Conservation (phyloP, 345 rosid genomes). For the Turritis glabra region DNA sequence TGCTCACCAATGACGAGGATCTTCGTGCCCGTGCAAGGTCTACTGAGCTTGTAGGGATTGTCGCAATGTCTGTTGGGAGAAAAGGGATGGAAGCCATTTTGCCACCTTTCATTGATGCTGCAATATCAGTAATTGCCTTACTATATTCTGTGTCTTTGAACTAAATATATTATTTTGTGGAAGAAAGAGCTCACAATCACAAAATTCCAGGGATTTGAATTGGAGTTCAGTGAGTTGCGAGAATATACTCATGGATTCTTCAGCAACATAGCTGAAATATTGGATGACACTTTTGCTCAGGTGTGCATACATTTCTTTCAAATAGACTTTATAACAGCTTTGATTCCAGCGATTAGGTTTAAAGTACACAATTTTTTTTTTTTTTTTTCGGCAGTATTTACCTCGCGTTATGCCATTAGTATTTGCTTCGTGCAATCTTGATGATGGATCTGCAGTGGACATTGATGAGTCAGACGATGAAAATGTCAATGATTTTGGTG, state of each 20-base stretch:
- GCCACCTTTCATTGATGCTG: constrained; percentile 91
- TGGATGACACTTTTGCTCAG: constrained; percentile 85
- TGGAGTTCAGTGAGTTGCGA: constrained; percentile 96
- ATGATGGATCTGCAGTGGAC: constrained; percentile 97
- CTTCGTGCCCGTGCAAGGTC: constrained; percentile 95
- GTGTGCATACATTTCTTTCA: constrained; percentile 43
- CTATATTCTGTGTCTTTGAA: constrained; percentile 22
- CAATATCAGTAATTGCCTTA: constrained; percentile 67
- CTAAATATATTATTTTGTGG: neutral
- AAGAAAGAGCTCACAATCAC: constrained; percentile 19
- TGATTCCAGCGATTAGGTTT: neutral
- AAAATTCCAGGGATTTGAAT: constrained; percentile 71
- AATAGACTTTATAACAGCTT: constrained; percentile 27
- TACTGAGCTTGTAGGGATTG: constrained; percentile 98
- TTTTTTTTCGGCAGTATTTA: constrained; percentile 97
- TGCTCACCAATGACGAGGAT: constrained; percentile 86
- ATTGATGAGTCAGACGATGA: constrained; percentile 94
- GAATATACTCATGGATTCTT: constrained; percentile 99
- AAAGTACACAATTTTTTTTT: constrained; percentile 14
- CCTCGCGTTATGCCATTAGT: constrained; percentile 90
- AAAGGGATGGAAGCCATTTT: constrained; percentile 78
- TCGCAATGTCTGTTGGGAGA: constrained; percentile 97
- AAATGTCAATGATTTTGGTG: constrained; percentile 79
- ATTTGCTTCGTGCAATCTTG: constrained; percentile 92
- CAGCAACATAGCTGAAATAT: constrained; percentile 93